Base-by-base conservation (phyloP, 495 filamentous ascomycete species). In the Penicillium roqueforti region DNA sequence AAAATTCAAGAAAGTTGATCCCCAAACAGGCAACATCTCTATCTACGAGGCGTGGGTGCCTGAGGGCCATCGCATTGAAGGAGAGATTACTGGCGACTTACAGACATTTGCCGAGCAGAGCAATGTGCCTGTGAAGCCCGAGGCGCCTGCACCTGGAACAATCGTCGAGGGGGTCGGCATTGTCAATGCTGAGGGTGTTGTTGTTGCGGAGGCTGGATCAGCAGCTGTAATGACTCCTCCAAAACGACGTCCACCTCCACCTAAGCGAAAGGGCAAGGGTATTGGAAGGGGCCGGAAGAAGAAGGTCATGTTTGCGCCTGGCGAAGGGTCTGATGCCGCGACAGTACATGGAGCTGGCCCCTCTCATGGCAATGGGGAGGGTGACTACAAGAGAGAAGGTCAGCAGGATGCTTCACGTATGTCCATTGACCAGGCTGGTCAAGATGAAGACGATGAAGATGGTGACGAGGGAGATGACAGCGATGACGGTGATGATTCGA, bases 11-110 rank as follows among this genome's bases (percentile, higher is more conserved):
- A 83, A 87, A 50, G 74, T 83, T 7, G 89, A 95, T 61, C 82
- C 87, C 0, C 82, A 82, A 2, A 73, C 67, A 0, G 91, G 91
- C 19, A 90, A 91, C 61, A 80, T 87, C 13, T 87, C 84, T 46
- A 81, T 92, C 20, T 87, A 89, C 66, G 89, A 92, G 55, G 84
- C 91, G 8, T 85, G 88, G 45, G 81, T 93, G 5, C 80, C 84
- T 3, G 88, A 91, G 53, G 91, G 91, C 1, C 88, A 92, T 67
- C 78, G 75, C 4, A 82, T 95, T 3, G 89, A 92, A 47, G 88
- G 88, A 39, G 88, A 95, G 56, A 80, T 95, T 23, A 79, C 82
- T 9, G 84, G 86, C 16, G 78, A 79, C 32, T 66, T 69, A 39
- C 68, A 69, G 42, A 53, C 68, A 13, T 56, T 68, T 36, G 53